A percentile compares a stretch with the other conserved stretches of the same genome.
Conservation (phyloP, 129 eudicot species). For the Helianthus tuberosus region DNA sequence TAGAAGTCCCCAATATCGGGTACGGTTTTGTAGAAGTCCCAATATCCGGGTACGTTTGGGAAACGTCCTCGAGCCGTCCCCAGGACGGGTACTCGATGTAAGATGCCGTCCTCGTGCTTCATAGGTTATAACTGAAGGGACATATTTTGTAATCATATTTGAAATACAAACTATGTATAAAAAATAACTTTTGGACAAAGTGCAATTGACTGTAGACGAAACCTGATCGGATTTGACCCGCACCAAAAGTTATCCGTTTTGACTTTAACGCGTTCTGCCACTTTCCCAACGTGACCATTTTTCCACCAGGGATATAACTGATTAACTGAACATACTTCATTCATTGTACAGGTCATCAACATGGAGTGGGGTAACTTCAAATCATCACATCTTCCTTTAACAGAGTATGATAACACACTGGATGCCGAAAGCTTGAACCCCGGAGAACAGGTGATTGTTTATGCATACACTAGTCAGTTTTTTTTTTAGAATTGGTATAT, state of each 20-base stretch:
- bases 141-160: no score
- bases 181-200: no score
- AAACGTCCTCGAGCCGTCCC: no score
- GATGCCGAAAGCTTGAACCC: conserved; percentile 87
- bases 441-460: conserved; percentile 74
- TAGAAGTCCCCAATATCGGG: no score
- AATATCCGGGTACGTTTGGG: no score
- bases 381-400: conserved; percentile 22
- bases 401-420: conserved; percentile 44
- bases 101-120: no score
- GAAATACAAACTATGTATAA: no score
- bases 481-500: neutral
- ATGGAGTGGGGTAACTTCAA: conserved; percentile 99
- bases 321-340: neutral
- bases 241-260: neutral
- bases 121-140: no score
- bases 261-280: neutral
- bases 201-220: no score
- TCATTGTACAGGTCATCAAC: conserved; percentile 66
- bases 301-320: neutral
- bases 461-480: neutral
- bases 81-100: no score
- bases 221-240: no score
- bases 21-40: no score
- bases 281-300: neutral